These are phyloP conservation scores for Beauveria sp. DNA, from an alignment of 2,329 filamentous ascomycete species.

Conservation along the genomic window DNA sequence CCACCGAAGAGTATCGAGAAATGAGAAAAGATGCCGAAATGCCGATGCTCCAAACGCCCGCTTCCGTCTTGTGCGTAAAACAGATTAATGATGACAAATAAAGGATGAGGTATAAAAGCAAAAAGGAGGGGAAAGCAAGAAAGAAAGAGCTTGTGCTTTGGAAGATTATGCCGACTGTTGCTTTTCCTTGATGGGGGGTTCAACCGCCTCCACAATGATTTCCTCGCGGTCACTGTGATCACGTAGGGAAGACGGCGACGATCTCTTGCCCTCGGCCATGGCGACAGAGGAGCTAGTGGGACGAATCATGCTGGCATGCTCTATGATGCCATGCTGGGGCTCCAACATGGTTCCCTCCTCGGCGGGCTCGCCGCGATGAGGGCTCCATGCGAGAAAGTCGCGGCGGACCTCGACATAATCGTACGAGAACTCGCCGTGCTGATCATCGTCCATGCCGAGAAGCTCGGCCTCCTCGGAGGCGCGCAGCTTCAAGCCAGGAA, in stretches of 20 bases:
- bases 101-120: slow-evolving; percentile 1
- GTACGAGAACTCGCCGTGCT: slow-evolving; percentile 84
- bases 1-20: not conserved
- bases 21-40: not conserved
- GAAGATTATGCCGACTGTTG: not conserved
- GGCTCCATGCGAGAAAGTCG: slow-evolving; percentile 84
- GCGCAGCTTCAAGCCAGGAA: slow-evolving; percentile 72
- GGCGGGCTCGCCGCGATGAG: slow-evolving; percentile 59
- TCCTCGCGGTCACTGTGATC: slow-evolving; percentile 5
- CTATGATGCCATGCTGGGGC: slow-evolving; percentile 65
- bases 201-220: slow-evolving; percentile 6
- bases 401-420: slow-evolving; percentile 85
- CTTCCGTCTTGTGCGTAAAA: not conserved
- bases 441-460: slow-evolving; percentile 82
- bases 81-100: not conserved
- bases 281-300: slow-evolving; percentile 16
- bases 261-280: slow-evolving; percentile 11
- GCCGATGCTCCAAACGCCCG: slow-evolving; percentile 5
- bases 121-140: not conserved
- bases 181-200: slow-evolving; percentile 11
- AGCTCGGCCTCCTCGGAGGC: slow-evolving; percentile 76
- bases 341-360: slow-evolving; percentile 47
- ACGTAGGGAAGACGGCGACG: slow-evolving; percentile 7
- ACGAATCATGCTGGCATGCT: slow-evolving; percentile 44
- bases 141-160: not conserved